A percentile compares a stretch with the other conserved stretches of the same genome.
These are phyloP conservation scores for Ceratobasidium sp. DNA, from an alignment of 1,284 basidiomycete genomes.

Conservation along the genomic window DNA sequence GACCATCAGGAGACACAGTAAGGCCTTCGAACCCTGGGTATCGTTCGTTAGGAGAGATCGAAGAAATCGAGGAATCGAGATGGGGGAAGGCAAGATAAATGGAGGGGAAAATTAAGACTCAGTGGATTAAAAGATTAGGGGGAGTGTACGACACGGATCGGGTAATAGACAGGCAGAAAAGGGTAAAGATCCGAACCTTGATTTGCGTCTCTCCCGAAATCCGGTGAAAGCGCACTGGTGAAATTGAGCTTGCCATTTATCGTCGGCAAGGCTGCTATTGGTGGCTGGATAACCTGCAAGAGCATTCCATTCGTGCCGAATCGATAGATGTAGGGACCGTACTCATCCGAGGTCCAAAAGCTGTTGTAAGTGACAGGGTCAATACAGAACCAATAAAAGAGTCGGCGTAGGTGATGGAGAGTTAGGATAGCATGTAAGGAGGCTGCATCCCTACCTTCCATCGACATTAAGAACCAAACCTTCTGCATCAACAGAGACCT, in stretches of 20 bases:
- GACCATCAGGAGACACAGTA: slow-evolving; percentile 59
- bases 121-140: neutral
- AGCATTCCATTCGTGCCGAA: slow-evolving; percentile 58
- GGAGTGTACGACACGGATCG: neutral
- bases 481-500: slow-evolving; percentile 65
- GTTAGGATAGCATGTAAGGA: neutral
- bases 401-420: neutral
- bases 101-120: too few species aligned
- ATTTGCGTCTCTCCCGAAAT: slow-evolving; percentile 58
- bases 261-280: slow-evolving; percentile 60
- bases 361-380: slow-evolving; percentile 45
- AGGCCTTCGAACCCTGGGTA: slow-evolving; percentile 67
- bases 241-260: slow-evolving; percentile 62
- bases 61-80: slow-evolving; percentile 15
- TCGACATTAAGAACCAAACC: slow-evolving; percentile 65
- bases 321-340: slow-evolving; percentile 71
- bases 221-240: slow-evolving; percentile 58
- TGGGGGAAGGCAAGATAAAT: neutral
- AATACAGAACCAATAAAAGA: neutral
- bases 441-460: slow-evolving; percentile 56
- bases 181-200: slow-evolving; percentile 51
- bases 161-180: slow-evolving; percentile 21
- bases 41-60: neutral
- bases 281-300: slow-evolving; percentile 65
- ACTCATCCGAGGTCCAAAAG: slow-evolving; percentile 71